These are phyloP conservation scores for Fraxinus pennsylvanica DNA, from an alignment of 257 asterid species.

Conservation along the genomic window DNA sequence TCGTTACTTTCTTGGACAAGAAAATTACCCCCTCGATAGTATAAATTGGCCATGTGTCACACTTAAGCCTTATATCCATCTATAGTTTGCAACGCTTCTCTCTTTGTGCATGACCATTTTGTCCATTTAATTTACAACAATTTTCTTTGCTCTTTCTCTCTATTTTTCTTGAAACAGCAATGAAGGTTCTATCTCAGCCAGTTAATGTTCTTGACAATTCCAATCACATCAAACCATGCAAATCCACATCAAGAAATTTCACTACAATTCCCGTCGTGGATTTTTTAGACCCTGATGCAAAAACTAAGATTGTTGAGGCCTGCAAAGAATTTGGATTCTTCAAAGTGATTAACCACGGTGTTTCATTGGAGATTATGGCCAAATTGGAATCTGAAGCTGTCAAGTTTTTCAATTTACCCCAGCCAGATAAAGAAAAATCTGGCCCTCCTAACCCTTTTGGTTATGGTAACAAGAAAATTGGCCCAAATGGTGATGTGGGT, in stretches of 20 bases:
- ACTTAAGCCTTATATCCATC: background rate
- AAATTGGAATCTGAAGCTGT: conserved; percentile 16
- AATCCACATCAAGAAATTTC: background rate
- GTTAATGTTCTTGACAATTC: background rate
- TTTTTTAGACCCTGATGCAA: conserved; percentile 9
- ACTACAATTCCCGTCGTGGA: conserved; percentile 1
- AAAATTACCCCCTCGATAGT: background rate
- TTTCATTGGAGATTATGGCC: conserved; percentile 1
- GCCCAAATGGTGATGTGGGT: conserved; percentile 21
- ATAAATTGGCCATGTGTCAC: conserved; percentile 2
- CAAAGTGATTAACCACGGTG: conserved; percentile 20
- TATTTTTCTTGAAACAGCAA: background rate
- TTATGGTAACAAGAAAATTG: conserved; percentile 22
- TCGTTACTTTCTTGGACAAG: conserved; percentile 1
- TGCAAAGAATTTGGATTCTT: conserved; percentile 25
- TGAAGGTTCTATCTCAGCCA: conserved; percentile 12
- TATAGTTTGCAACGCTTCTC: background rate
- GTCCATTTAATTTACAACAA: background rate
- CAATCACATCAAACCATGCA: conserved; percentile 1
- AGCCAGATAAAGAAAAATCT: conserved; percentile 7
- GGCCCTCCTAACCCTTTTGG: conserved; percentile 19
- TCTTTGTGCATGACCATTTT: background rate
- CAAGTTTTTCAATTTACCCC: conserved; percentile 14
- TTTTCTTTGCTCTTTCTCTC: no score
- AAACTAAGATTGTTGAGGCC: background rate